Percentiles rank a stretch among this genome's conserved stretches.
Conservation (phyloP, 495 filamentous ascomycete species). For the Pyrenula massariospora region DNA sequence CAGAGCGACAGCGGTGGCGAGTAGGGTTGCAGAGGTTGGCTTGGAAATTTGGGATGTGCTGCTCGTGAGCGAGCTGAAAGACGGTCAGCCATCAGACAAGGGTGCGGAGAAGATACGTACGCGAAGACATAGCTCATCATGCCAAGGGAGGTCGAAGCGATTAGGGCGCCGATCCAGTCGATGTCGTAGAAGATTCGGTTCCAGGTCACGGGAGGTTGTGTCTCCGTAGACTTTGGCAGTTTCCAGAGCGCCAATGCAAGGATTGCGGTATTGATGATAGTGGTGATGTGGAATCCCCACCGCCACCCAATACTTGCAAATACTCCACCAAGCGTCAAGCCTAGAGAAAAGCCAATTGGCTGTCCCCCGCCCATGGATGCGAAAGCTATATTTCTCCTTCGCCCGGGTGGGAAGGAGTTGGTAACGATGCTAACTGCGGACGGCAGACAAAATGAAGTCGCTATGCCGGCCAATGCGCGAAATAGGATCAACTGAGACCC, state of each 20-base stretch:
- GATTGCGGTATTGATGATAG: conserved; percentile 22
- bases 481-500: conserved; percentile 38
- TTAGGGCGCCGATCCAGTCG: conserved; percentile 33
- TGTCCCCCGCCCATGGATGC: conserved; percentile 30
- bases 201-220: conserved; percentile 7
- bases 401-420: conserved; percentile 21
- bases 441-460: conserved; percentile 38
- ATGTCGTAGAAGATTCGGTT: conserved; percentile 21
- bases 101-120: conserved; percentile 11
- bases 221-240: conserved; percentile 13
- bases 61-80: conserved; percentile 18
- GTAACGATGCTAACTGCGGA: conserved; percentile 36
- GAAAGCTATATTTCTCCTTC: conserved; percentile 31
- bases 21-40: conserved; percentile 20
- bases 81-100: not conserved
- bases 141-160: conserved; percentile 22
- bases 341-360: conserved; percentile 32
- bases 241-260: conserved; percentile 22
- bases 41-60: conserved; percentile 17
- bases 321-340: conserved; percentile 32
- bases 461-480: conserved; percentile 36
- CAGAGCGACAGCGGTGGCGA: conserved; percentile 25
- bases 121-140: conserved; percentile 32
- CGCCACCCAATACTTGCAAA: conserved; percentile 35
- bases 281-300: conserved; percentile 29